These are phyloP conservation scores for Arthrinium phaeospermum DNA, from an alignment of 2,329 filamentous ascomycete species.

Conservation along the genomic window DNA sequence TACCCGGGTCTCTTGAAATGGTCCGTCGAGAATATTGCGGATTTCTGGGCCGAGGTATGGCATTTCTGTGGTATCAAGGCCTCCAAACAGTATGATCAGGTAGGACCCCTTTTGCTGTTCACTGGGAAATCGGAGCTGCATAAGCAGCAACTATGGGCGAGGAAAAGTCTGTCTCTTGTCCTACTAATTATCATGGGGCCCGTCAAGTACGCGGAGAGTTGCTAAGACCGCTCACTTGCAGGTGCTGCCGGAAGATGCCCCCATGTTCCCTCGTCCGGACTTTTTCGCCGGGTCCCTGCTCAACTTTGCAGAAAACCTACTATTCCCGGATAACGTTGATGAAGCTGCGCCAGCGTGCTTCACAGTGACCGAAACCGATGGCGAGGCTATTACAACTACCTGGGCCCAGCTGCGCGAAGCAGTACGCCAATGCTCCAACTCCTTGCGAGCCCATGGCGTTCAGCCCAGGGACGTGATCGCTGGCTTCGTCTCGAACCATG, in stretches of 20 bases:
- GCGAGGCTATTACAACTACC: slow-evolving; percentile 61
- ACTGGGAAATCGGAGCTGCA: neutral
- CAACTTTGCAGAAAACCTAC: slow-evolving; percentile 95
- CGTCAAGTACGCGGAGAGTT: neutral
- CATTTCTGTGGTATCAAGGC: slow-evolving; percentile 78
- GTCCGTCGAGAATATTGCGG: slow-evolving; percentile 77
- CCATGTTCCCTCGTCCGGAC: slow-evolving; percentile 84
- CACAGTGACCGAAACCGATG: slow-evolving; percentile 76
- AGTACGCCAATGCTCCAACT: slow-evolving; percentile 75
- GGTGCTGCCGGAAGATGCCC: slow-evolving; percentile 70
- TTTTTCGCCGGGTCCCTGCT: slow-evolving; percentile 83
- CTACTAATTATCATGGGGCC: neutral
- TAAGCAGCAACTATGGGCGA: neutral
- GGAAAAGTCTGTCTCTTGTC: no score
- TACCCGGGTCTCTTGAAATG: slow-evolving; percentile 84
- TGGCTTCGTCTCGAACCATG: slow-evolving; percentile 87
- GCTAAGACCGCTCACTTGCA: slow-evolving; percentile 40
- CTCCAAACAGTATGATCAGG: slow-evolving; percentile 65
- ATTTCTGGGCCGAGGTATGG: slow-evolving; percentile 89
- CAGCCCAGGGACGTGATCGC: slow-evolving; percentile 61
- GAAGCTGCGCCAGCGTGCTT: slow-evolving; percentile 74
- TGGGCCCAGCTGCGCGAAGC: slow-evolving; percentile 83
- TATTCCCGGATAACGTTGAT: slow-evolving; percentile 70
- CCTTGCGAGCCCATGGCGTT: slow-evolving; percentile 71
- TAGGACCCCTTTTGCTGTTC: slow-evolving; percentile 40